Percentiles rank a stretch among this genome's conserved stretches.
These are phyloP conservation scores for Pleurotus ostreatus DNA, from an alignment of 768 basidiomycete species.

Conservation along the genomic window DNA sequence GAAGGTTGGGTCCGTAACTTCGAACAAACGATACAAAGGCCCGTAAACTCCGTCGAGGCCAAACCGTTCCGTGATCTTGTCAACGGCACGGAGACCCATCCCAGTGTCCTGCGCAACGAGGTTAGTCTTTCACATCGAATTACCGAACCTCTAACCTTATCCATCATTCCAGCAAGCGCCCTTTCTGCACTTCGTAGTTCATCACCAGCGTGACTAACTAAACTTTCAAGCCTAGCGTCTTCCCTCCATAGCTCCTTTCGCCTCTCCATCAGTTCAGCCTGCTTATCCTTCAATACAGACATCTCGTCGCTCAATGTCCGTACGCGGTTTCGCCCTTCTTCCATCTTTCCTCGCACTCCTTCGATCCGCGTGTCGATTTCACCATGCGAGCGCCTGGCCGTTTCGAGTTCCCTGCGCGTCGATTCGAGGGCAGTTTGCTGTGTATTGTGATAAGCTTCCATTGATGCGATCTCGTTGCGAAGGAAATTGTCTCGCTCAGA, in stretches of 20 bases:
- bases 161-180: constrained; percentile 86
- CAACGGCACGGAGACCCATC: constrained; percentile 80
- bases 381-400: constrained; percentile 40
- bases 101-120: constrained; percentile 72
- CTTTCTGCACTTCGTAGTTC: constrained; percentile 83
- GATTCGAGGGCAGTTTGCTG: constrained; percentile 55
- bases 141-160: constrained; percentile 60
- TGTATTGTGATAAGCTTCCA: constrained; percentile 54
- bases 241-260: constrained; percentile 95
- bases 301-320: constrained; percentile 62
- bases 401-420: constrained; percentile 46
- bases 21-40: constrained; percentile 90
- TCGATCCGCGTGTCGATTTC: constrained; percentile 59
- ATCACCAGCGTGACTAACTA: constrained; percentile 71
- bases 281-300: constrained; percentile 57
- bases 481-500: constrained; percentile 83
- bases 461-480: constrained; percentile 68
- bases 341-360: constrained; percentile 52
- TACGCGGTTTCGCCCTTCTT: constrained; percentile 58
- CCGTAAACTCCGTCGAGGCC: constrained; percentile 85
- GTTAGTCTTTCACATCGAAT: neutral
- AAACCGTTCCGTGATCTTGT: constrained; percentile 75
- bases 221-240: constrained; percentile 81
- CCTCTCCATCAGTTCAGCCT: constrained; percentile 67
- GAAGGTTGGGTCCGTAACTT: constrained; percentile 83